Conservation (phyloP, 257 asterid species). For the Primulina huaijiensis region DNA sequence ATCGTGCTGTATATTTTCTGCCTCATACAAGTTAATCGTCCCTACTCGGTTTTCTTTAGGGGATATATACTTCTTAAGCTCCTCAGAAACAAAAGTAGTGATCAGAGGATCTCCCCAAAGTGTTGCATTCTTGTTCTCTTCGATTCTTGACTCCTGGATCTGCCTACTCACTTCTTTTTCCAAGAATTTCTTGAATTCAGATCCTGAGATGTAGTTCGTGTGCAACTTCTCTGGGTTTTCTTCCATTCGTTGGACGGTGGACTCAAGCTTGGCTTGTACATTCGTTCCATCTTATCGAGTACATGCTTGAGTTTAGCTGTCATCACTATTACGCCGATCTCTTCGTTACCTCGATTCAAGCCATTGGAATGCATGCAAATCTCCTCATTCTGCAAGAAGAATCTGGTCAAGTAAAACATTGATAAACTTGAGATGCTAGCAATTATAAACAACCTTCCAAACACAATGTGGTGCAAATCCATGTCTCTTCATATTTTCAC, state of each 20-base stretch:
- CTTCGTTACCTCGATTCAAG: conserved; percentile 31
- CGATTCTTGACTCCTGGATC: conserved; percentile 56
- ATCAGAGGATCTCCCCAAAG: conserved; percentile 62
- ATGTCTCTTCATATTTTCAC: conserved; percentile 52
- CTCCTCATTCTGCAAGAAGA: conserved; percentile 65
- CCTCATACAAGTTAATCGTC: conserved; percentile 60
- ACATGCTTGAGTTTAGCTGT: conserved; percentile 60
- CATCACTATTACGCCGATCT: conserved; percentile 39
- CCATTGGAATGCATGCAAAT: conserved; percentile 59
- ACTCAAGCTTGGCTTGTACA: conserved; percentile 72
- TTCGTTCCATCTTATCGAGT: conserved; percentile 51
- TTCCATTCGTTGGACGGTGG: conserved; percentile 53
- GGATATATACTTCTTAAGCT: conserved; percentile 79
- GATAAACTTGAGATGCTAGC: conserved; percentile 68
- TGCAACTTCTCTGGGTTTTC: conserved; percentile 18
- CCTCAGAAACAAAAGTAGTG: conserved; percentile 65
- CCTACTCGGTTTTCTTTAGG: conserved; percentile 63
- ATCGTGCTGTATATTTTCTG: conserved; percentile 61
- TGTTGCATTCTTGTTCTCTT: conserved; percentile 30
- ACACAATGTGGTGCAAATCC: conserved; percentile 60
- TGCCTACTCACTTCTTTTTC: conserved; percentile 76
- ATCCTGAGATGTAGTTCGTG: conserved; percentile 37
- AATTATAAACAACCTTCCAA: conserved; percentile 65
- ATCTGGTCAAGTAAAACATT: conserved; percentile 62
- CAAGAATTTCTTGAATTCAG: conserved; percentile 56